Base-by-base conservation (phyloP, 768 basidiomycete species). In the Lentinula detonsa region DNA sequence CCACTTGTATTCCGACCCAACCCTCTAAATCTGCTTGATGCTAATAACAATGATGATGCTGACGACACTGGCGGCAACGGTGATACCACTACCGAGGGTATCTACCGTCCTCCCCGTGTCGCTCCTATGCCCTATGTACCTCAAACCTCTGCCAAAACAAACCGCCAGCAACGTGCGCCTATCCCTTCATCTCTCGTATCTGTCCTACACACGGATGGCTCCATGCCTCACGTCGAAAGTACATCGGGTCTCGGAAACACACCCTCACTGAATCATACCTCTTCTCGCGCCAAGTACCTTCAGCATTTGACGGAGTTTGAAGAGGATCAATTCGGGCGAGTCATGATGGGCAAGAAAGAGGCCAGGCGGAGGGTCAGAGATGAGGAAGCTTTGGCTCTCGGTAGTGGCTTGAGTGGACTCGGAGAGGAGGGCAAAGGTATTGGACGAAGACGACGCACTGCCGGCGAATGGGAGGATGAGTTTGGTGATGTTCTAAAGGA, bases 1-100 rank as follows among this genome's bases (percentile, higher is more conserved):
- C 94, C 93, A 2, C 78, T 99, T 34, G 88, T 90, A 2, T 99
- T 96, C 81, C 84, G 88, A 48, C 95, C 96, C 4, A 97, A 98
- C 68, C 93, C 93, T 11, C 76, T 84, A 61, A 88, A 88, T 45
- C 78, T 98, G 43, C 69, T 85, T 62, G 76, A 76, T 60, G 73
- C 76, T 46, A 74, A 75, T 58, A 70, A 73, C 2, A 72, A 74
- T 21, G 70, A 71, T 28, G 76, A 75, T 4, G 71, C 71, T 16
- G 63, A 69, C 7, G 68, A 65, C 28, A 60, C 57, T 0, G 67
- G 66, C 11, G 64, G 65, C 50, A 61, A 50, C 21, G 55, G 60
- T 11, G 63, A 67, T 45, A 64, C 16, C 1, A 45, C 40, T 51
- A 21, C 39, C 5, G 62, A 61, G 49, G 83, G 78, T 0, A 82